Evolutionary conservation across 176 grass and related monocot species (phyloP).

Genomic region (Juncus effusus): DNA sequence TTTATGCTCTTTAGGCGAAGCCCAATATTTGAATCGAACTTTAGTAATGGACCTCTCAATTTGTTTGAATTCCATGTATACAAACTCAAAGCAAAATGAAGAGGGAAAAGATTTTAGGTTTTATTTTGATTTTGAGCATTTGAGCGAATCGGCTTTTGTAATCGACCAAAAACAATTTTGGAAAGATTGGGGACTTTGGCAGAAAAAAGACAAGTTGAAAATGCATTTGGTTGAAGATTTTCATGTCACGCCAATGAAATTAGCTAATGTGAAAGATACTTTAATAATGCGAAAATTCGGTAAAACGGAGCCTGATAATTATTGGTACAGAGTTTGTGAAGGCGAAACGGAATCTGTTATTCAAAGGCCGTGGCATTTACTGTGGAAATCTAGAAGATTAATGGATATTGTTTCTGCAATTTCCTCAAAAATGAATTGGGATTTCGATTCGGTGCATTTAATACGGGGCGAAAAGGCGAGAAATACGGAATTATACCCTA

Average conservation of each 20-base stretch:
- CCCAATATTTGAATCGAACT: conserved; percentile 77
- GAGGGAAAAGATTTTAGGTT: conserved; percentile 80
- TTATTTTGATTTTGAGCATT: conserved; percentile 90
- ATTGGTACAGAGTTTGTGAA: conserved; percentile 88
- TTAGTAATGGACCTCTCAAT: conserved; percentile 80
- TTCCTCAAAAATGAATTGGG: conserved; percentile 75
- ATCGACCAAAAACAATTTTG: conserved; percentile 79
- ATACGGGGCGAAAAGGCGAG: conserved; percentile 80
- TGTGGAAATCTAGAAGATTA: conserved; percentile 84
- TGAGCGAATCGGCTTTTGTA: conserved; percentile 67
- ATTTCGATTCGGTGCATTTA: conserved; percentile 72
- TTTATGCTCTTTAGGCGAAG: conserved; percentile 75
- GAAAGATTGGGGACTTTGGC: conserved; percentile 70
- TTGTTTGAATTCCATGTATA: conserved; percentile 67
- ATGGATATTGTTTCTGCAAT: conserved; percentile 90
- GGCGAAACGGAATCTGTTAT: conserved; percentile 76
- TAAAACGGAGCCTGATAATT: conserved; percentile 62
- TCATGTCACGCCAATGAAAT: conserved; percentile 73
- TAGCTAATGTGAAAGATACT: conserved; percentile 54
- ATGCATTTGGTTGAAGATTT: conserved; percentile 77
- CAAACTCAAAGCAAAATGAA: conserved; percentile 52
- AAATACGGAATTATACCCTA: conserved; percentile 73
- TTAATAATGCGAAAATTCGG: conserved; percentile 93
- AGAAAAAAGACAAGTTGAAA: conserved; percentile 57
- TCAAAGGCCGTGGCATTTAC: conserved; percentile 76